A percentile compares a stretch with the other conserved stretches of the same genome.
These are phyloP conservation scores for Linnemannia elongata DNA, from an alignment of 192 early-diverging fungal genomes.

Conservation along the genomic window DNA sequence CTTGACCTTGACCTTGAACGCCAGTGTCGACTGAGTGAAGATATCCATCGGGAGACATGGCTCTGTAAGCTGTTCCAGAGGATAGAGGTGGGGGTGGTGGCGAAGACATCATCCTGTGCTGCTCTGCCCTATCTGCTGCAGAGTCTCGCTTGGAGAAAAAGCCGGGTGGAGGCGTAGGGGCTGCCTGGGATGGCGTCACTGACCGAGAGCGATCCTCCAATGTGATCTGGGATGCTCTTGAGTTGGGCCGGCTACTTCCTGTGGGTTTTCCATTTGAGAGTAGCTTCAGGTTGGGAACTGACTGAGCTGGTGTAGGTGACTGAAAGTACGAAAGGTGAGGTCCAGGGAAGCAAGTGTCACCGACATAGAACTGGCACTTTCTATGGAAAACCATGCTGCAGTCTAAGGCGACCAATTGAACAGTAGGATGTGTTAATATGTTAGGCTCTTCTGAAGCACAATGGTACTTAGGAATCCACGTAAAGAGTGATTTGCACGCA, in stretches of 20 bases:
- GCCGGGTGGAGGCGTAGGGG: constrained; percentile 29
- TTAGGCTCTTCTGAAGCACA: too few species aligned
- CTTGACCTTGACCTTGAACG: background rate
- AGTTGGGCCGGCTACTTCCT: constrained; percentile 35
- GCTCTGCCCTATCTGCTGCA: constrained; percentile 14
- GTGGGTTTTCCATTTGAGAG: constrained; percentile 20
- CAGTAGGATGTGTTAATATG: background rate
- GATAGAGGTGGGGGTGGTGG: background rate
- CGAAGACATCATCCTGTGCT: constrained; percentile 7
- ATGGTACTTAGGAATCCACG: background rate
- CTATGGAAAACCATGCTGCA: constrained; percentile 53
- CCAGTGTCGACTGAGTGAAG: background rate
- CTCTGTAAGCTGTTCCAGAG: background rate
- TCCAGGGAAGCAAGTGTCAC: constrained; percentile 52
- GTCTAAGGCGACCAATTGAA: background rate
- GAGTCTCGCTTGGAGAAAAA: constrained; percentile 29
- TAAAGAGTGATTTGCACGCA: background rate
- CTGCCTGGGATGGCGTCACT: constrained; percentile 39
- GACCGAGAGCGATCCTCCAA: constrained; percentile 39
- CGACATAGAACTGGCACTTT: constrained; percentile 44
- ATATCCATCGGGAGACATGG: constrained; percentile 30
- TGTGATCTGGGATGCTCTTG: constrained; percentile 34
- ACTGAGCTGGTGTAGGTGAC: constrained; percentile 31
- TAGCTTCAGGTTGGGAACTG: constrained; percentile 37
- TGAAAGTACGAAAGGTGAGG: constrained; percentile 47